These are phyloP conservation scores for Colletotrichum godetiae DNA, from an alignment of 2,329 filamentous ascomycete species.

Conservation along the genomic window DNA sequence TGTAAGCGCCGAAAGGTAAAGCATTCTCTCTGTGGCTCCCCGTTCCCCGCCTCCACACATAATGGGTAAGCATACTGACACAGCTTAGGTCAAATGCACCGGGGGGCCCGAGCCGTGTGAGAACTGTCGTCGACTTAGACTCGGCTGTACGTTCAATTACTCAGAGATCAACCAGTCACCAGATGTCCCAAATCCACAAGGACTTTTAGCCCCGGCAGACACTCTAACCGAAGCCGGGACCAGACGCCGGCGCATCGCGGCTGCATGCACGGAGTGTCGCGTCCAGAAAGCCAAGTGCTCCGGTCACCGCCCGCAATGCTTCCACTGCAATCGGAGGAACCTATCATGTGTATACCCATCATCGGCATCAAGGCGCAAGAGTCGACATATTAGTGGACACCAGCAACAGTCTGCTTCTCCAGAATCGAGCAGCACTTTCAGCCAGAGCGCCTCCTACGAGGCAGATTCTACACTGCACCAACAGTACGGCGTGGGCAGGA, in stretches of 20 bases:
- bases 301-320: slow-evolving; percentile 38
- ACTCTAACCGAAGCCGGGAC: slow-evolving; percentile 43
- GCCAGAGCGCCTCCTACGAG: slow-evolving; percentile 7
- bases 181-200: slow-evolving; percentile 4
- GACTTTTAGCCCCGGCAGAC: not conserved
- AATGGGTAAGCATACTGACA: not conserved
- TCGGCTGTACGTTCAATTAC: slow-evolving; percentile 23
- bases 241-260: slow-evolving; percentile 39
- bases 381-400: not conserved
- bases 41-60: not conserved
- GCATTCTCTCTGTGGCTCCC: not conserved
- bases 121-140: slow-evolving; percentile 12
- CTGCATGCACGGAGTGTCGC: slow-evolving; percentile 48
- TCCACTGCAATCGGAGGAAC: slow-evolving; percentile 17
- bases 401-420: slow-evolving; percentile 3
- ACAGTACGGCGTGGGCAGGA: not conserved
- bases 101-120: slow-evolving; percentile 21
- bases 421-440: slow-evolving; percentile 1
- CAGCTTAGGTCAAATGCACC: slow-evolving; percentile 7
- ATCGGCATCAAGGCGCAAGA: slow-evolving; percentile 1
- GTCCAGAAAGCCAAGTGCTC: slow-evolving; percentile 49
- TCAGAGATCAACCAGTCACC: not conserved
- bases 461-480: not conserved
- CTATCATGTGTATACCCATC: slow-evolving; percentile 10
- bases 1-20: slow-evolving; percentile 24